These are phyloP conservation scores for Diaporthe sp. DNA, from an alignment of 2,329 filamentous ascomycete species.

Conservation along the genomic window DNA sequence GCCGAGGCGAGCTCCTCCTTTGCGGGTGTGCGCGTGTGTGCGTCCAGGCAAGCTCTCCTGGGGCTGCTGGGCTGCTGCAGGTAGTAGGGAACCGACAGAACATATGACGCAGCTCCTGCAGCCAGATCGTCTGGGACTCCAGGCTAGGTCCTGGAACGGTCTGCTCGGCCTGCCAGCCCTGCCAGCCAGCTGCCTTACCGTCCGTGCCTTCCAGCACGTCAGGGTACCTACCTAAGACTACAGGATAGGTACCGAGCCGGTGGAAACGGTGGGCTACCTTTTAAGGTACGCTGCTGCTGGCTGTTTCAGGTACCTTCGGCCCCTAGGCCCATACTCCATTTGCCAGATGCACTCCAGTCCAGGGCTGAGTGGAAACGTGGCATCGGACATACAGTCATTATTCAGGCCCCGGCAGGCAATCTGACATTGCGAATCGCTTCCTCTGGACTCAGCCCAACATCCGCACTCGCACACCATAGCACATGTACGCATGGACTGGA, in stretches of 20 bases:
- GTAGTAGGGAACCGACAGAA: not conserved
- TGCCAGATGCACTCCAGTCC: slow-evolving; percentile 14
- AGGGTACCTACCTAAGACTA: not conserved
- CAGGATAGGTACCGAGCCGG: slow-evolving; percentile 12
- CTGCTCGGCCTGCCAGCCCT: not conserved
- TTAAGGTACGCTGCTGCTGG: not conserved
- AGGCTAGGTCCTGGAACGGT: slow-evolving; percentile 3
- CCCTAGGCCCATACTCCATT: slow-evolving; percentile 17
- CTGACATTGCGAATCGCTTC: slow-evolving; percentile 31
- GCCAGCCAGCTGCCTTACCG: not conserved
- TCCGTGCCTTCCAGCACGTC: slow-evolving; percentile 21
- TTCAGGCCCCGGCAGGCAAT: slow-evolving; percentile 24
- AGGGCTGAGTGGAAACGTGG: slow-evolving; percentile 33
- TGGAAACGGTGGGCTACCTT: slow-evolving; percentile 3
- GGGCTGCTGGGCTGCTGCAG: not conserved
- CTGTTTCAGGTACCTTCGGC: slow-evolving; percentile 15
- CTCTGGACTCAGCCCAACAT: not conserved
- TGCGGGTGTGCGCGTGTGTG: not conserved
- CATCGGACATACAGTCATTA: slow-evolving; percentile 24
- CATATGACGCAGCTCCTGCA: slow-evolving; percentile 28
- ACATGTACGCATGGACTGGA: not conserved
- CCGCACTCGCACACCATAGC: not conserved
- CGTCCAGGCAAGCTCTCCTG: not conserved
- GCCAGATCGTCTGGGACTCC: not conserved
- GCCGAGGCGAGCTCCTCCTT: slow-evolving; percentile 4